These are phyloP conservation scores for Salix viminalis DNA, from an alignment of 345 rosid genomes.

Conservation along the genomic window DNA sequence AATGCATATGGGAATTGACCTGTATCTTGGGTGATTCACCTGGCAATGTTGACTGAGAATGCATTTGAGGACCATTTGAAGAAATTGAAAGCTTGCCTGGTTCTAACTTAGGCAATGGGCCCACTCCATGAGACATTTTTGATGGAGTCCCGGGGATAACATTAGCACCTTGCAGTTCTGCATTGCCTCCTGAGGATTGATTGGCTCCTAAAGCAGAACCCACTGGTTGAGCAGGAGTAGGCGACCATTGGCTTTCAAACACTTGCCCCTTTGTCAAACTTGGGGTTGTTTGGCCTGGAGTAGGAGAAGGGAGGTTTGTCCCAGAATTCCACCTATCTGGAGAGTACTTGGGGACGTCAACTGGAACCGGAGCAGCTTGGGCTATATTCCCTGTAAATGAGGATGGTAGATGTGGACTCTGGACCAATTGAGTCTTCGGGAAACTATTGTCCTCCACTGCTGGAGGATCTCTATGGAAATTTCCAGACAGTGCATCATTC, in stretches of 20 bases:
- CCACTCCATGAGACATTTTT: conserved; percentile 29
- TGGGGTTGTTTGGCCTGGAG: conserved; percentile 59
- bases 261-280: conserved; percentile 37
- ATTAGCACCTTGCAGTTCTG: conserved; percentile 28
- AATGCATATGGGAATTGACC: conserved; percentile 32
- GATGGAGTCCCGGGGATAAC: conserved; percentile 25
- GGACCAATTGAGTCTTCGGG: conserved; percentile 32
- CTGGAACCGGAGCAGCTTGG: conserved; percentile 26
- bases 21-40: conserved; percentile 36
- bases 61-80: conserved; percentile 31
- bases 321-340: conserved; percentile 56
- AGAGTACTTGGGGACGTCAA: conserved; percentile 52
- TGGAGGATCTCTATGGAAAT: conserved; percentile 49
- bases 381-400: conserved; percentile 16
- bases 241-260: conserved; percentile 66
- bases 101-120: conserved; percentile 37
- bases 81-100: conserved; percentile 32
- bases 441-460: conserved; percentile 33
- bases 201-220: conserved; percentile 29
- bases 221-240: conserved; percentile 42
- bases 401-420: conserved; percentile 18
- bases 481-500: conserved; percentile 70
- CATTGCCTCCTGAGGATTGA: conserved; percentile 25
- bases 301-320: conserved; percentile 84
- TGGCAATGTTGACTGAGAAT: conserved; percentile 25